Evolutionary conservation across 208 protist species (phyloP), one percentile per base, ranked within the genome.

Genomic region (Acanthamoeba healyi): DNA sequence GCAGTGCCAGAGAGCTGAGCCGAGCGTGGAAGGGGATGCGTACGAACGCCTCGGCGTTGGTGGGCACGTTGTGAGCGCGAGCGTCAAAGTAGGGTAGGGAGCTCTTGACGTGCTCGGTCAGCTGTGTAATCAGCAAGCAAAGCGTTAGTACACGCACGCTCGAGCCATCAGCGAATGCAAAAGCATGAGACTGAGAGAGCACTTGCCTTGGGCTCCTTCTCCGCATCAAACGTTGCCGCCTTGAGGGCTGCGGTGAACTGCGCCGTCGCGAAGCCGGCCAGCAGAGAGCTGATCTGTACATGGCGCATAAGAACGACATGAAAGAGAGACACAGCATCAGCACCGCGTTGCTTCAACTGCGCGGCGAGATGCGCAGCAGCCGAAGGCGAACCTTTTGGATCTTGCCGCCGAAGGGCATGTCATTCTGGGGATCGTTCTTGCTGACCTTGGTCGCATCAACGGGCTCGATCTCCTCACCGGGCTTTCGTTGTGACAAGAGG

Each of bases 221-320:
- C 36, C 32, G 42, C 26, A 22, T 94, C 49, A 49, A 94, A 96
- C n/a, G 70, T 32, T n/a, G 63, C 67, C 12, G 51, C 38, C 10
- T 34, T 67, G 49, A 96, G 72, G n/a, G 54, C 56, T 22, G 95
- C 67, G 49, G 94, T 94, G 24, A 96, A 96, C 5, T 65, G 38
- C 5, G 95, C 90, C 0, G 95, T 95, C 24, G 87, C 82, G 1
- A 86, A 87, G 93, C 95, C 95, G 2, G 95, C 79, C 24, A 94
- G 17, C 1, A 96, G 86, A 14, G 95, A 81, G 34, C 12, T 34
- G 5, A 91, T 91, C 84, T 91, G 29, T 26, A 3, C 26, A 10
- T n/a, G n/a, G 56, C 56, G 56, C 49, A 19, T 12, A 12, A 56
- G 24, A 24, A 56, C 46, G 7, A 54, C n/a, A 14, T n/a, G n/a